Base-by-base conservation (phyloP, 805 yeast genomes). In the Millerago galiae region DNA sequence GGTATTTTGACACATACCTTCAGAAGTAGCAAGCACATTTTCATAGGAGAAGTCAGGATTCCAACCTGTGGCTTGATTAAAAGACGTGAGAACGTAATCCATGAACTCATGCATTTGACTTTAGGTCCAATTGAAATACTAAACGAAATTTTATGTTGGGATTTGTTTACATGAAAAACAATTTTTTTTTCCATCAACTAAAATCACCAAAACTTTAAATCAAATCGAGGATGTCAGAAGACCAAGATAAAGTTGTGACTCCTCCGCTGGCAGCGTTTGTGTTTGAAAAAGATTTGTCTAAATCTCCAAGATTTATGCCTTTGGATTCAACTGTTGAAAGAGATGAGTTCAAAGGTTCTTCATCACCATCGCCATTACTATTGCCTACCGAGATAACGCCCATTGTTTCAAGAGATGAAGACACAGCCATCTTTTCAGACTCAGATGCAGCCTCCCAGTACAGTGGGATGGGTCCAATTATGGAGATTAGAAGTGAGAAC, bases 41-140 rank as follows among this genome's bases (percentile, higher is more conserved):
- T 88, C 82, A 56, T 83, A 88, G 29, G 84, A 74, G 60, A 83
- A 83, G 49, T 85, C 87, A 44, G 77, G 75, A 52, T 81, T 79
- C 97, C 97, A 90, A 5, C 73, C 72, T 1, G 95, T 80, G 18
- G 82, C 60, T 31, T 68, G 62, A 59, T 82, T 76, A 64, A 85
- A 91, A 51, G 85, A 75, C 61, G 74, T 71, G 52, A 82, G 81
- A 27, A 91, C 75, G 60, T 82, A 83, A 53, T 91, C 96, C 95
- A 91, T 88, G 65, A 84, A 90, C 34, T 77, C 74, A 43, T 48
- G 47, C 59, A 55, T 55, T 16, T 35, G 15, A 28, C n/a, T n/a
- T 28, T 5, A 21, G 24, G 21, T 16, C n/a, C 10, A 14, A 27
- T 3, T 27, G 13, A 27, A 7, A 6, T n/a, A 17, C 8, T n/a